Evolutionary conservation across 2,329 filamentous ascomycete genomes (phyloP).

Genomic region (Phyllachora maydis): DNA sequence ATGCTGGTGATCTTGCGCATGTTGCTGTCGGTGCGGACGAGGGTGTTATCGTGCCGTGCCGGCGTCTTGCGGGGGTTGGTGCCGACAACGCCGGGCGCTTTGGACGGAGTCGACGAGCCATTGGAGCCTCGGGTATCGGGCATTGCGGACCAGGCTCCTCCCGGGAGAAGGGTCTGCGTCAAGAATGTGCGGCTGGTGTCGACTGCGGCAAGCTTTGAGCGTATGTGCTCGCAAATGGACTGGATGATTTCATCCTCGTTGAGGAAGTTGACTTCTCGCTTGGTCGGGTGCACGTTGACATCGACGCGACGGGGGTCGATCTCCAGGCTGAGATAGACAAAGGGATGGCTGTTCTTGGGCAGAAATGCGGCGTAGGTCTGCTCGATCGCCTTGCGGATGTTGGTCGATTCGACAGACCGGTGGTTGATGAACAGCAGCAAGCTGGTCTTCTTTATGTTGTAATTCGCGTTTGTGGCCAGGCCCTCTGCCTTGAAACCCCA

Average conservation of each 20-base stretch:
- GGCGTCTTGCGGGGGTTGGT: slow-evolving; percentile 17
- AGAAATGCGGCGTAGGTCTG: slow-evolving; percentile 75
- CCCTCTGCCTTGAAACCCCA: slow-evolving; percentile 73
- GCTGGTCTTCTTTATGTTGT: slow-evolving; percentile 75
- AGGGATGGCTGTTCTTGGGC: slow-evolving; percentile 86
- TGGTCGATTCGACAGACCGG: slow-evolving; percentile 73
- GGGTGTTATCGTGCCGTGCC: slow-evolving; percentile 59
- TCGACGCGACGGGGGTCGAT: slow-evolving; percentile 86
- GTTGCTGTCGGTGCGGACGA: slow-evolving; percentile 76
- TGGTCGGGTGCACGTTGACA: slow-evolving; percentile 95
- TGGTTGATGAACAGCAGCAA: slow-evolving; percentile 93
- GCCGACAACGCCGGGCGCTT: slow-evolving; percentile 17
- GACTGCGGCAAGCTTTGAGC: slow-evolving; percentile 59
- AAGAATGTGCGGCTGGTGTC: slow-evolving; percentile 89
- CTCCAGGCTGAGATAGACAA: slow-evolving; percentile 77
- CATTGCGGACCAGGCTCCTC: slow-evolving; percentile 24
- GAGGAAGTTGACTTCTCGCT: slow-evolving; percentile 88
- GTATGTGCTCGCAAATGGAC: slow-evolving; percentile 61
- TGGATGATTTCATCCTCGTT: slow-evolving; percentile 95
- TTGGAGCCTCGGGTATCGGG: too few relatives aligned
- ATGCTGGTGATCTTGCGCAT: slow-evolving; percentile 92
- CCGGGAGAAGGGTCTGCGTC: slow-evolving; percentile 76
- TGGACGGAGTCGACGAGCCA: slow-evolving; percentile 6
- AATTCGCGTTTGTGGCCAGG: slow-evolving; percentile 81
- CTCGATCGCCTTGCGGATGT: slow-evolving; percentile 77